phyloP scores from a whole-genome alignment of 192 early-diverging fungal species.

The Podila verticillata region DNA sequence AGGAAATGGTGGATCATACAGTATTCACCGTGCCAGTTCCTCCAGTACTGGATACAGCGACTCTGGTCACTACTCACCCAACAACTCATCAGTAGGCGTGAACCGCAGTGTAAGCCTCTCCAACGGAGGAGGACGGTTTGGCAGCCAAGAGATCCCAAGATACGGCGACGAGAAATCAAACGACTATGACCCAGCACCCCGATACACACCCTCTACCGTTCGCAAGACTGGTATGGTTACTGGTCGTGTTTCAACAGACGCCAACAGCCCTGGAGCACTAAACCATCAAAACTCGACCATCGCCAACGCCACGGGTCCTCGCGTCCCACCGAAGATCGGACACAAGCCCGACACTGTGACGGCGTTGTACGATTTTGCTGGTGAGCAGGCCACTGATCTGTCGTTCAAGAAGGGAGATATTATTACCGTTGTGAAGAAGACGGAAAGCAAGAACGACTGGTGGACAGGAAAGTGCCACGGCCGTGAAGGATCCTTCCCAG shows the following conservation, averaged over 20 bases:
- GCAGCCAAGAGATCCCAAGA: background rate
- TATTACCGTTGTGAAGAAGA: slow-evolving; percentile 80
- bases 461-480: slow-evolving; percentile 84
- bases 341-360: slow-evolving; percentile 58
- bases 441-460: slow-evolving; percentile 85
- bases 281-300: slow-evolving; percentile 15
- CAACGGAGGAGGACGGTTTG: background rate
- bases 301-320: slow-evolving; percentile 45
- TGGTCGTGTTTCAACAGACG: slow-evolving; percentile 39
- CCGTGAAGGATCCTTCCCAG: slow-evolving; percentile 77
- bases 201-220: slow-evolving; percentile 25
- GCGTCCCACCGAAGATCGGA: slow-evolving; percentile 43
- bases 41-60: slow-evolving; percentile 3
- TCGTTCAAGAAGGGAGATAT: slow-evolving; percentile 87
- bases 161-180: slow-evolving; percentile 12
- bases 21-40: background rate
- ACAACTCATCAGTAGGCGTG: slow-evolving; percentile 1
- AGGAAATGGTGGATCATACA: background rate
- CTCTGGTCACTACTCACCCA: slow-evolving; percentile 11
- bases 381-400: slow-evolving; percentile 83
- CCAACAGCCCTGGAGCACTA: slow-evolving; percentile 13
- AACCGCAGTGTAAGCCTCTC: slow-evolving; percentile 1
- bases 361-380: slow-evolving; percentile 88
- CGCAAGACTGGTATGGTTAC: slow-evolving; percentile 19
- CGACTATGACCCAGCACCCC: slow-evolving; percentile 20